phyloP scores from a whole-genome alignment of 768 basidiomycete genomes.

The Mycena alexandri region DNA sequence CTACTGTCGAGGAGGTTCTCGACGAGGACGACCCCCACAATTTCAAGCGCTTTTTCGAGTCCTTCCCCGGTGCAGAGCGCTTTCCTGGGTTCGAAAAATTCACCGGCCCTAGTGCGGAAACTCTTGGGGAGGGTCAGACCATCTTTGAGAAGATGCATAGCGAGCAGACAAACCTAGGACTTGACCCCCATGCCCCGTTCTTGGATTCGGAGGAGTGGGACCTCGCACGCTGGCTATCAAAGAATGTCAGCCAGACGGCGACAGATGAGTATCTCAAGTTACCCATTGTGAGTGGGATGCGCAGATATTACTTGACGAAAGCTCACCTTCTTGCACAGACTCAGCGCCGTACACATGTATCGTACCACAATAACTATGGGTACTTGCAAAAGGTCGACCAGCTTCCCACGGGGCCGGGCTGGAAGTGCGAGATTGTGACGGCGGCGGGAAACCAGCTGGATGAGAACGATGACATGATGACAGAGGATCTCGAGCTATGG shows the following conservation, averaged over 20 bases:
- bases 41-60: slow-evolving; percentile 3
- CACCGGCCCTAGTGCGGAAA: neutral
- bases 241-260: slow-evolving; percentile 41
- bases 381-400: slow-evolving; percentile 37
- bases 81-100: slow-evolving; percentile 11
- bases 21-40: slow-evolving; percentile 22
- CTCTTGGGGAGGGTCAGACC: slow-evolving; percentile 21
- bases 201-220: slow-evolving; percentile 44
- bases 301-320: neutral
- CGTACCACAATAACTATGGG: slow-evolving; percentile 29
- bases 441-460: slow-evolving; percentile 33
- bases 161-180: neutral
- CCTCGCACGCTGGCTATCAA: slow-evolving; percentile 46
- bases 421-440: slow-evolving; percentile 39
- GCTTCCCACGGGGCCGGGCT: slow-evolving; percentile 39
- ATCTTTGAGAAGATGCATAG: slow-evolving; percentile 30
- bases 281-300: neutral
- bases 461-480: slow-evolving; percentile 14
- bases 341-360: neutral
- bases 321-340: neutral
- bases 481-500: slow-evolving; percentile 24
- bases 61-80: neutral
- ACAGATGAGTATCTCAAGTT: slow-evolving; percentile 48
- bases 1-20: slow-evolving; percentile 16
- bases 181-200: neutral